These are phyloP conservation scores for Penicillium subrubescens DNA, from an alignment of 495 filamentous ascomycete species.

Conservation along the genomic window DNA sequence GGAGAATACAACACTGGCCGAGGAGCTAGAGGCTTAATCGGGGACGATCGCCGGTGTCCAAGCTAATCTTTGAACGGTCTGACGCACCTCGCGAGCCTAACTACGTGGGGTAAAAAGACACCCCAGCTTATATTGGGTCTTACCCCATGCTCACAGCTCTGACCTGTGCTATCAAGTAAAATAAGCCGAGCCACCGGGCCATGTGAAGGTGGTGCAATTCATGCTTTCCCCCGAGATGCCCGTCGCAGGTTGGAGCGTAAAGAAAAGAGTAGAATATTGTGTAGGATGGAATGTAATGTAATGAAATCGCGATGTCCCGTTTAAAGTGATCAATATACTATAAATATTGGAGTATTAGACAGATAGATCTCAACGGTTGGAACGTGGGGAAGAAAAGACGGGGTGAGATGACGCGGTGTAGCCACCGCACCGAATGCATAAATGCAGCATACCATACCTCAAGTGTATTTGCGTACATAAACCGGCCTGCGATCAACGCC, in stretches of 20 bases:
- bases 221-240: not conserved
- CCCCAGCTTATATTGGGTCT: not conserved
- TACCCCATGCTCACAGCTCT: not conserved
- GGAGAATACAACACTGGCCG: not conserved
- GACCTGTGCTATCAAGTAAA: not conserved
- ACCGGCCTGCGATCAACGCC: not conserved
- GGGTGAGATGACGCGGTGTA: not conserved
- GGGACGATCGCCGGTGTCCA: not conserved
- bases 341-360: not conserved
- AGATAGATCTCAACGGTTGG: not conserved
- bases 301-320: not conserved
- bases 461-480: too few relatives aligned
- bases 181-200: not conserved
- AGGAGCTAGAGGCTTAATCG: not conserved
- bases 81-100: constrained; percentile 7
- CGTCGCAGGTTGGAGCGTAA: not conserved
- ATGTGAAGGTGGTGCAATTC: not conserved
- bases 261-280: not conserved
- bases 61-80: not conserved
- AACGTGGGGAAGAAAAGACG: not conserved
- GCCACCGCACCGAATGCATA: not conserved
- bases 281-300: too few relatives aligned
- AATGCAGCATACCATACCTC: not conserved
- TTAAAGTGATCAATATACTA: not conserved
- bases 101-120: not conserved